A percentile compares a stretch with the other conserved stretches of the same genome.
phyloP scores from a whole-genome alignment of 768 basidiomycete species.

The Infundibulicybe gibba region DNA sequence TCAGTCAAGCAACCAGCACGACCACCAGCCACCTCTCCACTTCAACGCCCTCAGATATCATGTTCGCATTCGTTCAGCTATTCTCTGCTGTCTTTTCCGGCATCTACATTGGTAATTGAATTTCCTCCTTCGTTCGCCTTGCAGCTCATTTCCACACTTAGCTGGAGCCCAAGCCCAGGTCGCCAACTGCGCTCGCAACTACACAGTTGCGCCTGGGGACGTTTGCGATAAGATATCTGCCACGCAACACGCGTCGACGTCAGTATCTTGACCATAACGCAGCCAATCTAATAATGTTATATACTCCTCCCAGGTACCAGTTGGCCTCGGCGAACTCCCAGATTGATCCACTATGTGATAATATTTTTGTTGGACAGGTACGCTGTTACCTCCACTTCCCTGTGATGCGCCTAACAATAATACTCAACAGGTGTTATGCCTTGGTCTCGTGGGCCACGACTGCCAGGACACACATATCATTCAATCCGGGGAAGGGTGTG shows the following conservation, averaged over 20 bases:
- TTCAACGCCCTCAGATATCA: background rate
- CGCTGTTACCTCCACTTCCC: background rate
- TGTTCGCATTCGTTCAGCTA: slow-evolving; percentile 7
- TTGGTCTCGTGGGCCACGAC: slow-evolving; percentile 46
- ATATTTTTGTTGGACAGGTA: slow-evolving; percentile 51
- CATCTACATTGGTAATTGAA: slow-evolving; percentile 7
- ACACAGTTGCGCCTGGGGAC: slow-evolving; percentile 47
- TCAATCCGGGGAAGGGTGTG: slow-evolving; percentile 48
- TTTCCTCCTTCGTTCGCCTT: background rate
- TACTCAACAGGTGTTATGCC: slow-evolving; percentile 40
- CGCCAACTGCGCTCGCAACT: slow-evolving; percentile 43
- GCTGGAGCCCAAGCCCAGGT: slow-evolving; percentile 1
- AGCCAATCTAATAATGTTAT: background rate
- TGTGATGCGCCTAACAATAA: background rate
- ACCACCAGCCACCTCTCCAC: background rate
- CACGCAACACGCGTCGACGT: slow-evolving; percentile 45
- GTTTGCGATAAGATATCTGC: slow-evolving; percentile 55
- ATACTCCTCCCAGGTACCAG: slow-evolving; percentile 41
- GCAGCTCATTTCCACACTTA: too few species aligned
- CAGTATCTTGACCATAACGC: slow-evolving; percentile 9
- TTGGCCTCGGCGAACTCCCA: slow-evolving; percentile 48
- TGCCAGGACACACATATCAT: slow-evolving; percentile 49
- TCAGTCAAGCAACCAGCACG: too few species aligned
- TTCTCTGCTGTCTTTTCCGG: slow-evolving; percentile 6
- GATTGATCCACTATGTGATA: slow-evolving; percentile 52